Base-by-base conservation (phyloP, 208 protist genomes). In the Borovskyia barvae region DNA sequence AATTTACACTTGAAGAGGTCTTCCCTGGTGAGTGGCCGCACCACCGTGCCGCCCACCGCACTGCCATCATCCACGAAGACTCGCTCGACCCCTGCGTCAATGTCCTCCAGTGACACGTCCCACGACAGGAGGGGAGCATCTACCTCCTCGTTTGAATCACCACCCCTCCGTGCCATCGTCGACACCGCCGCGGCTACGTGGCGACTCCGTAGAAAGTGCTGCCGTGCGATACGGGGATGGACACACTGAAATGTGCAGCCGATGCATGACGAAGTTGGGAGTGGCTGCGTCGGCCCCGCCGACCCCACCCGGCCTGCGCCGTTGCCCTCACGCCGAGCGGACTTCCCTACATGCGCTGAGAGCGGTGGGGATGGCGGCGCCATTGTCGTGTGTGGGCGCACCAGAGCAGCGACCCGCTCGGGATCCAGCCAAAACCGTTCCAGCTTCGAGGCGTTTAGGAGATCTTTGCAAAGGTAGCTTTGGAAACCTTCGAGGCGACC, bases 1-100 rank as follows among this genome's bases (percentile, higher is more conserved):
- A 66, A 0, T 1, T 39, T 49, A 25, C 59, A 66, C 3, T 29
- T 66, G 32, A 66, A 66, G 36, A 66, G 40, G 11, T 66, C 59
- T 8, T 11, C 3, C 8, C 59, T 47, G 0, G 59, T 57, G 22
- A 66, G 35, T 1, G 11, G 2, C 1, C 17, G n/a, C 28, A 25
- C 26, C 4, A 28, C 5, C 3, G 30, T 17, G 24, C 17, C 19
- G n/a, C 6, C 15, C 22, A 22, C 19, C 39, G 4, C 40, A n/a
- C 24, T 41, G 9, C 3, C 40, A 14, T 41, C 17, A 1, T 0
- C 20, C 5, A 54, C 40, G 1, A 7, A 30, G 1, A n/a, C n/a
- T n/a, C n/a, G n/a, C n/a, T n/a, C n/a, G n/a, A n/a, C n/a, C n/a
- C 59, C 59, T 3, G 59, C 59, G n/a, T 66, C 59, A 1, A 66